Conservation (phyloP, 805 yeast species). For the Brettanomyces naardenensis region DNA sequence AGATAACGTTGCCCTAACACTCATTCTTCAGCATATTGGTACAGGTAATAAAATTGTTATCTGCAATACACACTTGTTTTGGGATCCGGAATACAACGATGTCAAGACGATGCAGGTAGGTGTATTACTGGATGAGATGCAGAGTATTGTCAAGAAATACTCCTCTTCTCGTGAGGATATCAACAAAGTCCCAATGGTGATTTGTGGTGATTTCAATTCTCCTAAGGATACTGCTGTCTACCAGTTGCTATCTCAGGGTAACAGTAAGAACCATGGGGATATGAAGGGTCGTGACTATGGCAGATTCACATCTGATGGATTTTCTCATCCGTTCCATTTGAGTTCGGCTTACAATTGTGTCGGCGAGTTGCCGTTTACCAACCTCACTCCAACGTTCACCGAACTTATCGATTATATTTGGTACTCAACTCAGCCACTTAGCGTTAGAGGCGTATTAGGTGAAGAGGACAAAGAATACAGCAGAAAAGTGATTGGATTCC, state of each 20-base stretch:
- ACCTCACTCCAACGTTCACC: constrained; percentile 87
- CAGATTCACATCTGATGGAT: constrained; percentile 80
- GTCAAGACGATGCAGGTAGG: constrained; percentile 96
- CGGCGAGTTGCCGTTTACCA: constrained; percentile 91
- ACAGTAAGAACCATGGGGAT: constrained; percentile 72
- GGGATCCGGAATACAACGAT: constrained; percentile 97
- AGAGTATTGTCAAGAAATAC: constrained; percentile 44
- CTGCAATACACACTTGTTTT: constrained; percentile 91
- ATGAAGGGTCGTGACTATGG: constrained; percentile 87
- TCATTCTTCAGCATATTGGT: constrained; percentile 62
- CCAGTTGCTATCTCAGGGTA: constrained; percentile 77
- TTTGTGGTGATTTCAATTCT: constrained; percentile 96
- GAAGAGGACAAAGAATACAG: constrained; percentile 74
- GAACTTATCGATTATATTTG: constrained; percentile 93
- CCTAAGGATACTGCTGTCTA: constrained; percentile 83
- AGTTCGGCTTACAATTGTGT: constrained; percentile 78
- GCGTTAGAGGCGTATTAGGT: constrained; percentile 82
- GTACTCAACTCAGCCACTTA: constrained; percentile 77
- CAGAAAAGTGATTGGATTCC: constrained; percentile 78
- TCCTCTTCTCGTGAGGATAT: constrained; percentile 23
- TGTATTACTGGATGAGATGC: constrained; percentile 81
- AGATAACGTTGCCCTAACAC: constrained; percentile 82
- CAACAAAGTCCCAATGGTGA: constrained; percentile 58
- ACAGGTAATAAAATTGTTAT: constrained; percentile 68
- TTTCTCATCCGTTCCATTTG: constrained; percentile 70